Percentiles rank a stretch among this genome's conserved stretches.
Evolutionary conservation across 2,329 filamentous ascomycete species (phyloP).

Genomic region (Ascochyta rabiei): DNA sequence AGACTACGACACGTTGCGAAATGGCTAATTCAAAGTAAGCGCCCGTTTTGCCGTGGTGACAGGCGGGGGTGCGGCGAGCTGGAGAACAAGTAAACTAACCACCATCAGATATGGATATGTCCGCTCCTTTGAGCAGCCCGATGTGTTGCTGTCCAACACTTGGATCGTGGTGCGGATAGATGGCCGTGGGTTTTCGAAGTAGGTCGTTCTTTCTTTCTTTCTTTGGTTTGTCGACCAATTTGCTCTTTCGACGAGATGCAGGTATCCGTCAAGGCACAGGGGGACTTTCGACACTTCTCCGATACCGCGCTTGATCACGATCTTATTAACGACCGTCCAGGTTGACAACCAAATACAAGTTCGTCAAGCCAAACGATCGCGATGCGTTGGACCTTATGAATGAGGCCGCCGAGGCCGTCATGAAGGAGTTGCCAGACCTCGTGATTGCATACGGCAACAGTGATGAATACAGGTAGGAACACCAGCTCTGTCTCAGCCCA

Average conservation of each 20-base stretch:
- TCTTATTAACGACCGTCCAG: conserved; percentile 51
- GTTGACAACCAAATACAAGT: conserved; percentile 80
- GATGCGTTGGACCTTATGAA: conserved; percentile 95
- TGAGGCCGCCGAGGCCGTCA: conserved; percentile 80
- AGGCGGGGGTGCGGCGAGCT: conserved; percentile 3
- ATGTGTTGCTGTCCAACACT: conserved; percentile 82
- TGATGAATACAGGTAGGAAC: conserved; percentile 80
- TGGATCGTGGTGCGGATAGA: conserved; percentile 96
- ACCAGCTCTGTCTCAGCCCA: neutral
- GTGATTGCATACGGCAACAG: conserved; percentile 90
- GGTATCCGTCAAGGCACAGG: conserved; percentile 20
- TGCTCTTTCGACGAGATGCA: conserved; percentile 21
- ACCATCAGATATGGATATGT: conserved; percentile 86
- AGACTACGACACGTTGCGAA: conserved; percentile 3
- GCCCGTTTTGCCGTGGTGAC: neutral
- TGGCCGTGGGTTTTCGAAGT: conserved; percentile 95
- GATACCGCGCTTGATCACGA: neutral
- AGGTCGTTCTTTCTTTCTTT: conserved; percentile 15
- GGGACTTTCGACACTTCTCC: neutral
- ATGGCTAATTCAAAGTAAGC: conserved; percentile 21
- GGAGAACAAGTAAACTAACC: conserved; percentile 19
- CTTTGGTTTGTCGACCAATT: conserved; percentile 7
- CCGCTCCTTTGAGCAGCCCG: conserved; percentile 82
- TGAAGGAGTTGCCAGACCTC: conserved; percentile 83
- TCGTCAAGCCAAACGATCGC: conserved; percentile 90